These are phyloP conservation scores for Xylaria acuta DNA, from an alignment of 495 filamentous ascomycete genomes.

Conservation along the genomic window DNA sequence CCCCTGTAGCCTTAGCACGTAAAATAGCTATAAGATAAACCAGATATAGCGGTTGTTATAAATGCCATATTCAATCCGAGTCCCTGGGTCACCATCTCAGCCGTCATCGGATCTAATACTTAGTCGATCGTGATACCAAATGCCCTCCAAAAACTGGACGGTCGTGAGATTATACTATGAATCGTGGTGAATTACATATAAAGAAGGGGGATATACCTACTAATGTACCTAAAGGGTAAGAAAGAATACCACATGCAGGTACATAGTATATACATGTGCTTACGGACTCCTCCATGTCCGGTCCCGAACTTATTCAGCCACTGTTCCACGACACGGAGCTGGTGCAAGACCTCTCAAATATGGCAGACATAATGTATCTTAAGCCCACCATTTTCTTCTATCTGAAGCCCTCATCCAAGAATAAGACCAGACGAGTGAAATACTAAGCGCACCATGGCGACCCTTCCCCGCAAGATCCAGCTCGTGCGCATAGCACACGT, in stretches of 20 bases:
- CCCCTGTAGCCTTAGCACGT: neutral
- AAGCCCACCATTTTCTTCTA: neutral
- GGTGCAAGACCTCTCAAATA: too few species aligned
- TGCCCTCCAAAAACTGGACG: neutral
- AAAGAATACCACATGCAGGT: neutral
- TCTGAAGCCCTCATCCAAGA: neutral
- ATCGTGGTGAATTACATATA: neutral
- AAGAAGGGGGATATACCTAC: neutral
- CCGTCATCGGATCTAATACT: neutral
- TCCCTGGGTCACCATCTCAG: neutral
- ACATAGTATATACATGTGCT: neutral
- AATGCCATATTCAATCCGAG: neutral
- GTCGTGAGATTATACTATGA: neutral
- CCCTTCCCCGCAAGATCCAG: conserved; percentile 49
- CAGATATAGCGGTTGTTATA: neutral
- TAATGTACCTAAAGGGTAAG: neutral
- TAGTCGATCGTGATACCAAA: neutral
- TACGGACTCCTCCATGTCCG: conserved; percentile 40
- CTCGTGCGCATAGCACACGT: conserved; percentile 63
- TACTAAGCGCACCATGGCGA: conserved; percentile 30
- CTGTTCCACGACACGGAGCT: neutral
- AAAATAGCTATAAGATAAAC: neutral
- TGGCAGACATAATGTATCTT: neutral
- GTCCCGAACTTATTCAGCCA: conserved; percentile 29
- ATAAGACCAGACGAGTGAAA: conserved; percentile 4